Percentiles rank a stretch among this genome's conserved stretches.
phyloP scores from a whole-genome alignment of 2,329 filamentous ascomycete species.

The Neonectria hederae region DNA sequence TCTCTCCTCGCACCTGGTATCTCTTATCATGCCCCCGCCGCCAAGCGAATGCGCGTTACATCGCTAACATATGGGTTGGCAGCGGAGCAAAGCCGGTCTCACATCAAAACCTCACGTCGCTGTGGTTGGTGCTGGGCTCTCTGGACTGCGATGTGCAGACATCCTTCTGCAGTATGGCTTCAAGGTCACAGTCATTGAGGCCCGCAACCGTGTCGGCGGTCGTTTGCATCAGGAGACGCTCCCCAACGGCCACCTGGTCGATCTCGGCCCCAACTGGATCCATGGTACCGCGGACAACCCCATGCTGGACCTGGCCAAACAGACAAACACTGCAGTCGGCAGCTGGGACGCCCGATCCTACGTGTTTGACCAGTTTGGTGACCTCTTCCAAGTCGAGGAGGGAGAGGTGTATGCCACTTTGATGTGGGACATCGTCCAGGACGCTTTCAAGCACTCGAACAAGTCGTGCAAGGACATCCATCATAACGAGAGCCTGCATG shows the following conservation, averaged over 20 bases:
- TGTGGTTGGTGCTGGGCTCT: conserved; percentile 75
- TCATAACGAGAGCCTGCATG: conserved; percentile 58
- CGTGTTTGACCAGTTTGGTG: conserved; percentile 66
- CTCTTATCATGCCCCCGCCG: conserved; percentile 16
- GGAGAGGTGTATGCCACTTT: conserved; percentile 59
- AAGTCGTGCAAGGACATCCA: conserved; percentile 60
- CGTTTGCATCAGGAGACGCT: conserved; percentile 65
- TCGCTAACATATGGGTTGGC: conserved; percentile 34
- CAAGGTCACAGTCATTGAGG: conserved; percentile 75
- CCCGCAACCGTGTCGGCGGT: conserved; percentile 72
- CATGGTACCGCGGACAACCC: conserved; percentile 78
- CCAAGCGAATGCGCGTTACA: conserved; percentile 36
- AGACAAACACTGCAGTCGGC: conserved; percentile 63
- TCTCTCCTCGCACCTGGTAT: neutral
- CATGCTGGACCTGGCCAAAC: conserved; percentile 71
- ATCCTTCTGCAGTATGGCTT: conserved; percentile 71
- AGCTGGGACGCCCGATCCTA: conserved; percentile 62
- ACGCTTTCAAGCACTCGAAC: conserved; percentile 74
- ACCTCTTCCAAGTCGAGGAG: conserved; percentile 57
- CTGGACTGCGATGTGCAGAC: conserved; percentile 77
- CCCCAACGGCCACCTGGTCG: conserved; percentile 59
- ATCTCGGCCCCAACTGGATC: conserved; percentile 81
- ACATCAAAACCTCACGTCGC: conserved; percentile 63
- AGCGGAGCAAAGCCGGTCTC: conserved; percentile 33
- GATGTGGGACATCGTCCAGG: conserved; percentile 74